Base-by-base conservation (phyloP, 1,139 yeast species). In the Saccharomyces pastorianus region DNA sequence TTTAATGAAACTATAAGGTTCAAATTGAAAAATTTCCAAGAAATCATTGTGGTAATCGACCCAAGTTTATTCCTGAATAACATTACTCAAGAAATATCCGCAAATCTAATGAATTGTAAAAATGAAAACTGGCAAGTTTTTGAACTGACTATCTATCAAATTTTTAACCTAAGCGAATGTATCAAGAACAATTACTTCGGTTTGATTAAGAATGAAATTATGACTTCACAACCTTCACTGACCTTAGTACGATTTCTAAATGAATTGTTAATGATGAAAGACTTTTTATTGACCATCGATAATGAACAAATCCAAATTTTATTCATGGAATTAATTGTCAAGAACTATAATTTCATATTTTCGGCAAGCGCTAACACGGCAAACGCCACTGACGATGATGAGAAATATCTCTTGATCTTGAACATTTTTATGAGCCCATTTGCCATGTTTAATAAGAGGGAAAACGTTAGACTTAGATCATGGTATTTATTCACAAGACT, bases 401-500 rank as follows among this genome's bases (percentile, higher is more conserved):
- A 79, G 46, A 73, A 88, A 49, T 74, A 88, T 9, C 69, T 82
- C 56, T 73, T 93, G 58, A 87, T 82, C 57, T 74, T 93, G 57
- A 87, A 87, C 61, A 78, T 87, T 29, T 93, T 93, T 68, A 82
- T 90, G 49, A 84, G 93, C 41, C 84, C 83, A 29, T 76, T 84
- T 61, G 98, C 97, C 13, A 80, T 93, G 57, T 90, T 88, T 68
- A 88, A 85, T 70, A 75, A 78, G 3, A 76, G 78, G 59, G 85
- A 81, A 56, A 84, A 82, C 59, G 96, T 91, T 9, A 83, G 91
- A 63, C 77, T 83, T 56, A 82, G 98, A 69, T 79, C 95, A 51
- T 93, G 99, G 96, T 93, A 89, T 68, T 74, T 91, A 59, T 88
- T 93, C 62, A 85, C 85, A 65, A 80, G 96, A 66, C 88, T 90